These are phyloP conservation scores for Rhizopogon parksii DNA, from an alignment of 1,284 basidiomycete species.

Conservation along the genomic window DNA sequence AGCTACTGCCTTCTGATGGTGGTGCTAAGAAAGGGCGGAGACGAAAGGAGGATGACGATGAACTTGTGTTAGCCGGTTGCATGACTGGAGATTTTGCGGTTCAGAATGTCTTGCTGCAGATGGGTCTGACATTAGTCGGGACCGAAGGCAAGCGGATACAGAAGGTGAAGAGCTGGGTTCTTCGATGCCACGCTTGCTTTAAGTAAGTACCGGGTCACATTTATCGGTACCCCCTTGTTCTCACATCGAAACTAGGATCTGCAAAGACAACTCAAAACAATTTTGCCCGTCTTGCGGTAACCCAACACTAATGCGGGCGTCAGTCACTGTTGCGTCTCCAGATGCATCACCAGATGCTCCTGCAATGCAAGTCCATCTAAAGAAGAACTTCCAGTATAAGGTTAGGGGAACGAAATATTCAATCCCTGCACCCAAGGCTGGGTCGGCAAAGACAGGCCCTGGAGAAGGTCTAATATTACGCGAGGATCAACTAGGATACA, in stretches of 20 bases:
- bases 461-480: conserved; percentile 79
- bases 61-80: conserved; percentile 65
- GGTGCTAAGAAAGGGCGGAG: conserved; percentile 31
- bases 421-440: conserved; percentile 88
- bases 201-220: conserved; percentile 61
- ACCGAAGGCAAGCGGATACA: conserved; percentile 88
- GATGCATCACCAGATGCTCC: conserved; percentile 51
- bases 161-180: conserved; percentile 91
- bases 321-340: conserved; percentile 77
- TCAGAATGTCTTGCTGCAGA: conserved; percentile 96
- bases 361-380: conserved; percentile 81
- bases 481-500: conserved; percentile 85
- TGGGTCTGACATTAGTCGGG: conserved; percentile 89
- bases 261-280: conserved; percentile 91
- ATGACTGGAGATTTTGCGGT: conserved; percentile 99
- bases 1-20: conserved; percentile 58
- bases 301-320: conserved; percentile 84
- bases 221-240: background rate
- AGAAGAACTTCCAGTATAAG: conserved; percentile 92
- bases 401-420: conserved; percentile 90
- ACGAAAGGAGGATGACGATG: conserved; percentile 35
- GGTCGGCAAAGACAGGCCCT: conserved; percentile 77
- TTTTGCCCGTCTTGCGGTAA: conserved; percentile 99
- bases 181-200: conserved; percentile 98
- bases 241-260: conserved; percentile 55